Evolutionary conservation across 768 basidiomycete genomes (phyloP).

Genomic region (Leccinum aurantiacum): DNA sequence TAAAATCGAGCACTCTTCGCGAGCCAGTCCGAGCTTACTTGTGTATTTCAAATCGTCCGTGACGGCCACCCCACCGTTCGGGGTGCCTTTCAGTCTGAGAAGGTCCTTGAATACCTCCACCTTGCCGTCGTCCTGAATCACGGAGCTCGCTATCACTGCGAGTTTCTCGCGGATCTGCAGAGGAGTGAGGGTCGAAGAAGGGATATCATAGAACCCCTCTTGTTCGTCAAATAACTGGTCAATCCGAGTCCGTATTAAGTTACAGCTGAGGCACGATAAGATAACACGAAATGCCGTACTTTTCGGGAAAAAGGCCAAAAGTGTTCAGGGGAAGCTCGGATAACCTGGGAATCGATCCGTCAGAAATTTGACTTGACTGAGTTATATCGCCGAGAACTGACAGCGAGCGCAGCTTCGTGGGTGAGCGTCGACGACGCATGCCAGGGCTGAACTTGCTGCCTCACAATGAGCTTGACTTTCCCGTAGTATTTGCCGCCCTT

Average conservation of each 20-base stretch:
- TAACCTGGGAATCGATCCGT: conserved; percentile 44
- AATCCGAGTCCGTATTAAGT: neutral
- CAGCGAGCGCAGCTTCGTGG: conserved; percentile 83
- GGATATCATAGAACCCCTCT: conserved; percentile 66
- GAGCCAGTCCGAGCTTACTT: conserved; percentile 47
- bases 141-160: conserved; percentile 51
- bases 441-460: conserved; percentile 79
- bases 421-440: conserved; percentile 56
- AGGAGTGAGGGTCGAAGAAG: conserved; percentile 65
- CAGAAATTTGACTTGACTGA: neutral
- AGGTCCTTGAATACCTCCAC: conserved; percentile 56
- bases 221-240: conserved; percentile 76
- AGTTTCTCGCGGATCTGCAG: conserved; percentile 75
- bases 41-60: conserved; percentile 88
- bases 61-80: conserved; percentile 81
- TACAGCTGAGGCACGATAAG: neutral
- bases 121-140: conserved; percentile 48
- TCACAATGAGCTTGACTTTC: conserved; percentile 71
- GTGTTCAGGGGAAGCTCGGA: conserved; percentile 66
- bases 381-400: conserved; percentile 31
- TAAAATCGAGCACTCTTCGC: neutral
- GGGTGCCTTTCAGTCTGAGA: conserved; percentile 56
- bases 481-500: conserved; percentile 63
- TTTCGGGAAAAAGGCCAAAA: conserved; percentile 78
- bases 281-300: conserved; percentile 38